Evolutionary conservation across 495 filamentous ascomycete species (phyloP), one percentile per base, ranked within the genome.

Genomic region (Hypoxylon trugodes): DNA sequence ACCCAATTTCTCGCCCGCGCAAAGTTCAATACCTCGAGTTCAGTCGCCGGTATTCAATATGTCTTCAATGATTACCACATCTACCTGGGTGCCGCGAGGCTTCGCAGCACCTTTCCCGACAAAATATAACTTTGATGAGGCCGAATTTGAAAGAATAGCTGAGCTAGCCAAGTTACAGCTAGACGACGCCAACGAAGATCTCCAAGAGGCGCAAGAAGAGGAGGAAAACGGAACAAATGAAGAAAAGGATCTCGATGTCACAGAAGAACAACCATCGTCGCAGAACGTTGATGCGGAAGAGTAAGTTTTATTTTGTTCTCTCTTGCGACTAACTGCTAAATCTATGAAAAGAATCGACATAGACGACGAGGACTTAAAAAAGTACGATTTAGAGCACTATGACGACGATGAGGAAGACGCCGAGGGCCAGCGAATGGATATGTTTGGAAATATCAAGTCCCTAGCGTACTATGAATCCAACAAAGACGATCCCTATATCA

Each of bases 381-480:
- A 98, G 74, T 98, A 97, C 73, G 86, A 99, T 70, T 79, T 99
- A 40, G 96, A 98, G 55, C 88, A 96, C 73, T 99, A 98, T 70
- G 92, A 96, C 59, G 89, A 94, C 48, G 87, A 89, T 22, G 84
- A 88, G 7, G 84, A 85, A 26, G 85, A 87, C 13, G 85, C 78
- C 41, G 86, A 82, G 36, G 85, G 81, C 21, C 80, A 89, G 71
- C 81, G 87, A 42, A 88, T 93, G 84, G 89, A 87, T 63, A 96
- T 96, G 88, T 97, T 99, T 73, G 94, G 93, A 55, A 96, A 96
- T 63, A 87, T 96, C 66, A 92, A 92, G 74, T 91, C 90, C 22
- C 79, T 99, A 13, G 92, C 92, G 5, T 99, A 96, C 74, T 91
- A 99, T 80, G 83, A 92, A 61, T 90, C 90, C 26, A 93, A 96